phyloP scores from a whole-genome alignment of 495 filamentous ascomycete genomes.

The Lophiotrema nucula region DNA sequence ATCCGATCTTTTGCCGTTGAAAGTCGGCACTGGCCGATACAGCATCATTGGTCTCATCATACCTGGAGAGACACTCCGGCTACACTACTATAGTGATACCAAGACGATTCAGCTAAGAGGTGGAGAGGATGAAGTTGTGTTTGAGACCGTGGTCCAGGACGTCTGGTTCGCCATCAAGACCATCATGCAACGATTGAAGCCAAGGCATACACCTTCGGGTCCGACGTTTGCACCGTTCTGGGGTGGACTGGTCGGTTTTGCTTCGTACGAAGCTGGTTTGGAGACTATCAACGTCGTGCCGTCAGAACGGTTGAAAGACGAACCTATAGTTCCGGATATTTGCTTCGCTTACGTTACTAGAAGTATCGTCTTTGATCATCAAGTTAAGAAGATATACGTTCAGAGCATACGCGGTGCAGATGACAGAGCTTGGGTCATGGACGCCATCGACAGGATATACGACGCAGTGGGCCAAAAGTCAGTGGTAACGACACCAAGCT shows the following conservation, averaged over 20 bases:
- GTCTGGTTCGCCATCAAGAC: constrained; percentile 22
- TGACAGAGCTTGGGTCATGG: constrained; percentile 39
- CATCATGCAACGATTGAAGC: constrained; percentile 38
- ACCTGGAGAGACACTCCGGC: constrained; percentile 49
- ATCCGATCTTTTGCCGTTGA: constrained; percentile 46
- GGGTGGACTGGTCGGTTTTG: constrained; percentile 87
- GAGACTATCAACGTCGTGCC: constrained; percentile 53
- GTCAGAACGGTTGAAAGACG: neutral
- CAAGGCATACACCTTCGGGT: constrained; percentile 1
- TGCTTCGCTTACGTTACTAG: constrained; percentile 74
- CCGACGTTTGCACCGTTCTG: constrained; percentile 63
- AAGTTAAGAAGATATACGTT: constrained; percentile 57
- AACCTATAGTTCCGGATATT: constrained; percentile 62
- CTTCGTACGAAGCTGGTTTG: constrained; percentile 85
- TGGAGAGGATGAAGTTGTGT: constrained; percentile 32
- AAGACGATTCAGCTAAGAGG: constrained; percentile 39
- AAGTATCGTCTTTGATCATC: constrained; percentile 79
- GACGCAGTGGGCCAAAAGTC: constrained; percentile 27
- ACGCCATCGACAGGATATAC: constrained; percentile 32
- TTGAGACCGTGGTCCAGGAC: constrained; percentile 3
- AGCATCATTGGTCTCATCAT: constrained; percentile 64
- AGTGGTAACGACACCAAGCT: constrained; percentile 35
- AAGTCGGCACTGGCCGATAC: constrained; percentile 56
- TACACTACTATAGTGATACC: constrained; percentile 52
- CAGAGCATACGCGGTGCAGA: constrained; percentile 55